Evolutionary conservation across 176 grass and related monocot species (phyloP).

Genomic region (Poa annua): DNA sequence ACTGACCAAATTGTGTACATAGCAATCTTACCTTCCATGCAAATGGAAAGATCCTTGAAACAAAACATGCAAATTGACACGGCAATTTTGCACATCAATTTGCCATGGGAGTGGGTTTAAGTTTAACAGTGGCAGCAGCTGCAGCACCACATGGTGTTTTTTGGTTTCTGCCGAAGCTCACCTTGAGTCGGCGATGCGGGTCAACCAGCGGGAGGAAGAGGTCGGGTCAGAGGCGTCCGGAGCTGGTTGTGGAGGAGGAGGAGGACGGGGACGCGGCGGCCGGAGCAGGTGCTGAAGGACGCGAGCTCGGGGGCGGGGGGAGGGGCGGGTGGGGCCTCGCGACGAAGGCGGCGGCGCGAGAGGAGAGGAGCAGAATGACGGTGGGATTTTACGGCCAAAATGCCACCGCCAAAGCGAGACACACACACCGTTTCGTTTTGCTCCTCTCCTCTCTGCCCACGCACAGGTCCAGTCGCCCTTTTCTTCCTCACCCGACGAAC

Average conservation of each 20-base stretch:
- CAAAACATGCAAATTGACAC: too few relatives aligned
- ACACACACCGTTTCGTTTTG: neutral
- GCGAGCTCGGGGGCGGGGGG: too few relatives aligned
- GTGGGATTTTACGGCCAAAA: neutral
- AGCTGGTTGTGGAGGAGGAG: neutral
- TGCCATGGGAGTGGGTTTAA: neutral
- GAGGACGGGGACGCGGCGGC: neutral
- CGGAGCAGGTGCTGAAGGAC: neutral
- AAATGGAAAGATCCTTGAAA: too few relatives aligned
- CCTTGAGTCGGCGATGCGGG: neutral
- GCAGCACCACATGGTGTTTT: neutral
- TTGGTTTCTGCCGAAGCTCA: neutral
- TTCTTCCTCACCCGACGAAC: neutral
- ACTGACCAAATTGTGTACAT: neutral
- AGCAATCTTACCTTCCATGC: too few relatives aligned
- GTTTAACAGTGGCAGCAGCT: neutral
- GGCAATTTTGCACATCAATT: neutral
- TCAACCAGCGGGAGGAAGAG: neutral
- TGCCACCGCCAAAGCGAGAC: neutral
- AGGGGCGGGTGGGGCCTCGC: too few relatives aligned
- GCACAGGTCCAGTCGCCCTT: neutral
- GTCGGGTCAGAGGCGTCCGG: neutral
- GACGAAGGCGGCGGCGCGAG: too few relatives aligned
- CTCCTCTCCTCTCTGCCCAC: neutral
- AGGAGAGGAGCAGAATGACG: neutral